These are phyloP conservation scores for Lepidopterella palustris DNA, from an alignment of 495 filamentous ascomycete genomes.

Conservation along the genomic window DNA sequence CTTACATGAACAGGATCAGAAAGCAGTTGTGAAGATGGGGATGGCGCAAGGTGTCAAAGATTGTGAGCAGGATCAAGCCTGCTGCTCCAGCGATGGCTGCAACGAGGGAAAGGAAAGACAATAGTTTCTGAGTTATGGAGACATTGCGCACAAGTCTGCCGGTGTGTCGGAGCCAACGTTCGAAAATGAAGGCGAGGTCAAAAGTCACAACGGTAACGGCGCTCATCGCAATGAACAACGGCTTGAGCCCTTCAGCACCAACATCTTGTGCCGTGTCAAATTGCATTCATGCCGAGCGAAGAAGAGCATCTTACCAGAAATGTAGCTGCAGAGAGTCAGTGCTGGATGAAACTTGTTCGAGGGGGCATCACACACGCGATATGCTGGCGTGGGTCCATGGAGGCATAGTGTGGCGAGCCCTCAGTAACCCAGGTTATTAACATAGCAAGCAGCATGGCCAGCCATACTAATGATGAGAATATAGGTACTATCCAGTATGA, in stretches of 20 bases:
- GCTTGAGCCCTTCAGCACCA: slow-evolving; percentile 67
- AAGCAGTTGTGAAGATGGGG: slow-evolving; percentile 65
- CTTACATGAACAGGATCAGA: slow-evolving; percentile 74
- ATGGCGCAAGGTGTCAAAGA: slow-evolving; percentile 74
- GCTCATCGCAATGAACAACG: slow-evolving; percentile 79
- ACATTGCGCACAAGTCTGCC: slow-evolving; percentile 68
- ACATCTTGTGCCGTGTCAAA: slow-evolving; percentile 48
- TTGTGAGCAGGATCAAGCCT: slow-evolving; percentile 72
- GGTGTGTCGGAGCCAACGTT: slow-evolving; percentile 74
- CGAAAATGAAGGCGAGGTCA: slow-evolving; percentile 70
- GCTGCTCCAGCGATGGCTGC: slow-evolving; percentile 69
- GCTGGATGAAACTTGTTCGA: neutral
- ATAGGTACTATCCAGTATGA: slow-evolving; percentile 73
- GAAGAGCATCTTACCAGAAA: slow-evolving; percentile 9
- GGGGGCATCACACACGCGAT: slow-evolving; percentile 59
- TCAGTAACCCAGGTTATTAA: slow-evolving; percentile 61
- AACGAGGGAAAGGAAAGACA: slow-evolving; percentile 61
- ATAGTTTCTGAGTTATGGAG: slow-evolving; percentile 57
- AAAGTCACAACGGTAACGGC: slow-evolving; percentile 75
- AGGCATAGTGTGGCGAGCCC: slow-evolving; percentile 54
- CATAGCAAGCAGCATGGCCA: slow-evolving; percentile 69
- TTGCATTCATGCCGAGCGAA: neutral
- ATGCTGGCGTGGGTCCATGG: slow-evolving; percentile 56
- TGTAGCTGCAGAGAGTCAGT: neutral
- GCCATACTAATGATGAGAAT: slow-evolving; percentile 73